Evolutionary conservation across 2,329 filamentous ascomycete genomes (phyloP), one percentile per base, ranked within the genome.

Genomic region (Fusarium phyllophilum): DNA sequence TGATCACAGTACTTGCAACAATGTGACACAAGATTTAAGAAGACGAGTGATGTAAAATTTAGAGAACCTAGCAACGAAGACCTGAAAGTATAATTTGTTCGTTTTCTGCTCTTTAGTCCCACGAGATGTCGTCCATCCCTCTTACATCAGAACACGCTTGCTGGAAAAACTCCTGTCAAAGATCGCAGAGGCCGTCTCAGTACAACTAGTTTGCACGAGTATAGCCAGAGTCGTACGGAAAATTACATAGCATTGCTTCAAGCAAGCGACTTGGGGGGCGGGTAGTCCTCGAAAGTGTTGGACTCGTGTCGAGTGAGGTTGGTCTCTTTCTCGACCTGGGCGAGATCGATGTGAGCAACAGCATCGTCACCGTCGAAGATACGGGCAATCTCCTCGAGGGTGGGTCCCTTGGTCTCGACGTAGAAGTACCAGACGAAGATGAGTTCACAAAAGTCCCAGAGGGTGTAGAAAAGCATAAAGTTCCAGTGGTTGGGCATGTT

Each of bases 381-480:
- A 77, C 89, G 88, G 52, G 91, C 89, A 67, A 79, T 79, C 66
- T 80, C 78, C 79, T 93, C 92, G 2, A 94, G 89, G 5, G 91
- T 93, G 1, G 90, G 90, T 8, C 91, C 91, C 77, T 89, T 90
- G 24, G 92, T 94, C 83, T 94, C 92, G 63, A 92, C 87, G 79
- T 91, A 92, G 80, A 92, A 87, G 84, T 90, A 90, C 81, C 87
- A 91, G 41, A 92, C 89, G 75, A 92, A 91, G 52, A 88, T 70
- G 51, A 91, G 82, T 80, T 92, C 89, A 77, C 86, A 80, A 52
- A 87, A 83, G 78, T 91, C 88, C 90, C 90, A 92, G 62, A 89
- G 80, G 29, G 89, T 89, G 81, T 92, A 92, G 82, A 91, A 90
- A 51, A 91, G 84, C 85, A 90, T 91, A 64, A 92, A 88, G 81